A percentile compares a stretch with the other conserved stretches of the same genome.
phyloP scores from a whole-genome alignment of 331 rosid genomes.

The Quercus phellos region DNA sequence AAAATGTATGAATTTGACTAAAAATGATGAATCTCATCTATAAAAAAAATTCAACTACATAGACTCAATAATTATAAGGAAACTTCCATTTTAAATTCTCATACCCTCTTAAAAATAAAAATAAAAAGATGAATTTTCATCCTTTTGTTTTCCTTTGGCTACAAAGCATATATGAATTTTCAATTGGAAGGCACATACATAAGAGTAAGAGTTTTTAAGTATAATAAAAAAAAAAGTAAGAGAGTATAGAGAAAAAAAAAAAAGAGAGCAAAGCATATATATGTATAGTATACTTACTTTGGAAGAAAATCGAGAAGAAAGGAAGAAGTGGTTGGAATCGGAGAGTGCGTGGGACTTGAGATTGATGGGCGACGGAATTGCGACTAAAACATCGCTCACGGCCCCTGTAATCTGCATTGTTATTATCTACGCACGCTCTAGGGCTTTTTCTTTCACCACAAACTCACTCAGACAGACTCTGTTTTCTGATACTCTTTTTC shows the following conservation, averaged over 20 bases:
- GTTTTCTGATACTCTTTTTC: too few species aligned
- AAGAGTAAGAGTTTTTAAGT: neutral
- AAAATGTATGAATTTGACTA: neutral
- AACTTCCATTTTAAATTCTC: neutral
- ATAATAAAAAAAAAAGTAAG: neutral
- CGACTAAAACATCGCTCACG: slow-evolving; percentile 54
- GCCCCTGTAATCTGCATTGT: slow-evolving; percentile 68
- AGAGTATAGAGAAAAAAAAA: neutral
- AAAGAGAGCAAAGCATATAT: neutral
- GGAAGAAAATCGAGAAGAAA: slow-evolving; percentile 45
- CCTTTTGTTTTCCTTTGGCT: neutral
- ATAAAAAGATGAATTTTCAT: neutral
- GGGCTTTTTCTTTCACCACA: too few species aligned
- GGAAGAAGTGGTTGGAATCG: slow-evolving; percentile 47
- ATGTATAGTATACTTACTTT: slow-evolving; percentile 33
- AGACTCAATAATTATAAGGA: neutral
- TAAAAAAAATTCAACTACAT: too few species aligned
- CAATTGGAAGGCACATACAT: neutral
- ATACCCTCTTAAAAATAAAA: neutral
- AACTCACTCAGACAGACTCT: too few species aligned
- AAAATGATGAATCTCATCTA: neutral
- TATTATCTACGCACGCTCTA: neutral
- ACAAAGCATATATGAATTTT: neutral
- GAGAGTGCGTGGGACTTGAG: slow-evolving; percentile 40
- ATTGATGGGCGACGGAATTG: slow-evolving; percentile 54